phyloP scores from a whole-genome alignment of 2,329 filamentous ascomycete genomes.

The Trichoderma harzianum region DNA sequence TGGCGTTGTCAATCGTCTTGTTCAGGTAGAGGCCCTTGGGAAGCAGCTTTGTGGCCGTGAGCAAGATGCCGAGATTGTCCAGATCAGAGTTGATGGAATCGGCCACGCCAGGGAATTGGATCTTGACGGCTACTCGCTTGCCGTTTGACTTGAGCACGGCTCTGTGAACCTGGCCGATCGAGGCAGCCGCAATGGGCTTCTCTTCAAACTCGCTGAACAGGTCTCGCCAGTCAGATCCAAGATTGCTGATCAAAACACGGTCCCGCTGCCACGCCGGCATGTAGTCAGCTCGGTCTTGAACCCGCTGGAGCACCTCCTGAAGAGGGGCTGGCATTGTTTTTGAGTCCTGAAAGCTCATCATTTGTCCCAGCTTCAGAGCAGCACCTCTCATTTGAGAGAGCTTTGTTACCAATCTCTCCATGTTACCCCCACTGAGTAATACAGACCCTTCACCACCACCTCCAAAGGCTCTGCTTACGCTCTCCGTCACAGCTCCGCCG shows the following conservation, averaged over 20 bases:
- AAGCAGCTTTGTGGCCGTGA: slow-evolving; percentile 84
- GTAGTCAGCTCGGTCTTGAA: slow-evolving; percentile 95
- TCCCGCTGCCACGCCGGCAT: slow-evolving; percentile 95
- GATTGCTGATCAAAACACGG: slow-evolving; percentile 72
- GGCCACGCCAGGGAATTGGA: slow-evolving; percentile 95
- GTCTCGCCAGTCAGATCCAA: slow-evolving; percentile 80
- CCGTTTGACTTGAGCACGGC: slow-evolving; percentile 74
- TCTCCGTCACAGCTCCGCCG: slow-evolving; percentile 83
- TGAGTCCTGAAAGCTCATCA: slow-evolving; percentile 97
- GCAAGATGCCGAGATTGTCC: slow-evolving; percentile 84
- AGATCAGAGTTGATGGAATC: slow-evolving; percentile 95
- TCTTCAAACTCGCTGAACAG: slow-evolving; percentile 85
- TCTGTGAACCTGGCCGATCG: slow-evolving; percentile 93
- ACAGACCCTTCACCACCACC: slow-evolving; percentile 67
- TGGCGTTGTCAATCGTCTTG: slow-evolving; percentile 94
- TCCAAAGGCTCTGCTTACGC: slow-evolving; percentile 75
- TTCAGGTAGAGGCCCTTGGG: slow-evolving; percentile 92
- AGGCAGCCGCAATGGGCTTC: slow-evolving; percentile 88
- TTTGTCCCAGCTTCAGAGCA: slow-evolving; percentile 94
- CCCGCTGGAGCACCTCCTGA: slow-evolving; percentile 84
- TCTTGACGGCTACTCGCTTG: slow-evolving; percentile 83
- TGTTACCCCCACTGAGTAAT: slow-evolving; percentile 83
- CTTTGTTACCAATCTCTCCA: slow-evolving; percentile 89
- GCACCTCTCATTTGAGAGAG: slow-evolving; percentile 95
- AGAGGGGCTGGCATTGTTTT: slow-evolving; percentile 90